Conservation (phyloP, 495 filamentous ascomycete species). For the Aspergillus indologenus region DNA sequence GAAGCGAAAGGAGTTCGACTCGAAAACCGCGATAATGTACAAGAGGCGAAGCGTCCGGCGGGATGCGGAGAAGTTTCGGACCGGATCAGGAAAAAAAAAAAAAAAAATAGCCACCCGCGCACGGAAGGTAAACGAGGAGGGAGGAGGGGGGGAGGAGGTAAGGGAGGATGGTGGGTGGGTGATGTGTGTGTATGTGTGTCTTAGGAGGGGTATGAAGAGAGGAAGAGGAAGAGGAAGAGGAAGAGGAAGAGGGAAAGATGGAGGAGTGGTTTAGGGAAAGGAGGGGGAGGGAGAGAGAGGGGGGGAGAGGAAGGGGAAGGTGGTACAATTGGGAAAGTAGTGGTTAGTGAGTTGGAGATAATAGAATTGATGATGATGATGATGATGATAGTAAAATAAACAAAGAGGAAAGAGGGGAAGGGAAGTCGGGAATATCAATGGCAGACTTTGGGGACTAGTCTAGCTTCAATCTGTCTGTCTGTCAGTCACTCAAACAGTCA, state of each 20-base stretch:
- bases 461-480: not conserved
- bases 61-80: slow-evolving; percentile 2
- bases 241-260: slow-evolving; percentile 15
- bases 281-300: not conserved
- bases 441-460: not conserved
- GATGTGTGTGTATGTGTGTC: no score
- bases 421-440: not conserved
- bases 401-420: slow-evolving; percentile 1
- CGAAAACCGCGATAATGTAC: not conserved
- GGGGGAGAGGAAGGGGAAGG: slow-evolving; percentile 9
- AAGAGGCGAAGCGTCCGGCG: slow-evolving; percentile 1
- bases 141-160: not conserved
- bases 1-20: not conserved
- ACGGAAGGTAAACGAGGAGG: not conserved
- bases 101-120: slow-evolving; percentile 7
- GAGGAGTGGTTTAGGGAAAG: not conserved
- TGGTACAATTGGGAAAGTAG: slow-evolving; percentile 7
- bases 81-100: slow-evolving; percentile 3
- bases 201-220: not conserved
- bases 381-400: slow-evolving; percentile 11
- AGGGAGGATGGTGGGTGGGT: not conserved
- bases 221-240: slow-evolving; percentile 7
- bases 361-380: not conserved
- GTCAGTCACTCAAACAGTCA: not conserved
- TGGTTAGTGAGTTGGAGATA: slow-evolving; percentile 2